Conservation (phyloP, 768 basidiomycete genomes). For the Rubroboletus satanas region DNA sequence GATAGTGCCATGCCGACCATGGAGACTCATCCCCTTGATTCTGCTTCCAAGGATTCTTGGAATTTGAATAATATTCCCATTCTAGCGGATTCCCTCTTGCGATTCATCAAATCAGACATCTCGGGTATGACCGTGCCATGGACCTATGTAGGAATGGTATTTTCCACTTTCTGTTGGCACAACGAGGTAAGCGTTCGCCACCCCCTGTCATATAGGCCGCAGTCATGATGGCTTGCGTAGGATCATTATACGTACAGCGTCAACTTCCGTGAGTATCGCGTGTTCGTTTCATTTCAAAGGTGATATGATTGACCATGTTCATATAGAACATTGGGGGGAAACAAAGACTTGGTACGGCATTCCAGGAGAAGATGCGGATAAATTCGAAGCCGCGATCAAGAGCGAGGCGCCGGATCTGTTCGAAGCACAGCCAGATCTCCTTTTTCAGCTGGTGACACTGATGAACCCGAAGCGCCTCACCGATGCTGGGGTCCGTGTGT, state of each 20-base stretch:
- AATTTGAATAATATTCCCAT: constrained; percentile 98
- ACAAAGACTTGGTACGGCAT: constrained; percentile 99
- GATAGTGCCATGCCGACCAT: constrained; percentile 89
- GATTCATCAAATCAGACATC: constrained; percentile 97
- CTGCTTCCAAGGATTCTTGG: constrained; percentile 91
- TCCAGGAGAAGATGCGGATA: constrained; percentile 91
- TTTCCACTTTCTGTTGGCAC: constrained; percentile 99
- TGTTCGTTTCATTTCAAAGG: constrained; percentile 15
- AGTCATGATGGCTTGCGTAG: constrained; percentile 38
- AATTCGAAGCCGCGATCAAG: constrained; percentile 94
- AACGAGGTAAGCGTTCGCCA: constrained; percentile 66
- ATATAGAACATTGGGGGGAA: constrained; percentile 95
- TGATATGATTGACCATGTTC: constrained; percentile 25
- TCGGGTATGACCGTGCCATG: constrained; percentile 99
- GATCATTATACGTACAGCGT: constrained; percentile 98
- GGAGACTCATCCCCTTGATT: constrained; percentile 86
- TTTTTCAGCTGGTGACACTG: constrained; percentile 95
- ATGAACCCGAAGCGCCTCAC: constrained; percentile 90
- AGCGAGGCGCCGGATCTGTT: constrained; percentile 96
- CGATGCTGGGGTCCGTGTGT: constrained; percentile 88
- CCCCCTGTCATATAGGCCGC: constrained; percentile 17
- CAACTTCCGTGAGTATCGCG: constrained; percentile 70
- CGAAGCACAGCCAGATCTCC: constrained; percentile 93
- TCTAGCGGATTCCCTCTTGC: constrained; percentile 84
- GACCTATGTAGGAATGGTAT: constrained; percentile 99